Percentiles rank a stretch among this genome's conserved stretches.
Conservation (phyloP, 495 filamentous ascomycete genomes). For the Clohesyomyces aquaticus region DNA sequence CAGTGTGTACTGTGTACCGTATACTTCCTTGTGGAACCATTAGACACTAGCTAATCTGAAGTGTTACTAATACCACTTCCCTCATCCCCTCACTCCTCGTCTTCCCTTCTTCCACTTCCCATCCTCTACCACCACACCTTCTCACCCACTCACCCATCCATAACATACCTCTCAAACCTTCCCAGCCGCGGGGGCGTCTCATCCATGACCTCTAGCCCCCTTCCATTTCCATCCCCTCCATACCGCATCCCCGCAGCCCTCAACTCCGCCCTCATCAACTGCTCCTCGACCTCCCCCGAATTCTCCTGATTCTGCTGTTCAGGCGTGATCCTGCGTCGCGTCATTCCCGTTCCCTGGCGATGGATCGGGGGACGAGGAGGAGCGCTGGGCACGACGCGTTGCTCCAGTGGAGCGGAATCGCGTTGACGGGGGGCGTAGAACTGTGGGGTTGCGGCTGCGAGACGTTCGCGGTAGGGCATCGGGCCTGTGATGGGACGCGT, state of each 20-base stretch:
- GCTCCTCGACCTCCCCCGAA: slow-evolving; percentile 26
- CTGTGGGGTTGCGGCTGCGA: not conserved
- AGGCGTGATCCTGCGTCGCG: slow-evolving; percentile 14
- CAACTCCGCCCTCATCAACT: slow-evolving; percentile 32
- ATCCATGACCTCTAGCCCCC: slow-evolving; percentile 35
- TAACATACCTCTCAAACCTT: slow-evolving; percentile 35
- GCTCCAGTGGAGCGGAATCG: not conserved
- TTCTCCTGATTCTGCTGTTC: slow-evolving; percentile 38
- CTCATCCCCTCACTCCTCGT: no score
- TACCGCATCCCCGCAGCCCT: slow-evolving; percentile 18
- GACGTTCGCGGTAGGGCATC: not conserved
- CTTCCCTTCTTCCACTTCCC: no score
- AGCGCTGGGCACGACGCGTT: not conserved
- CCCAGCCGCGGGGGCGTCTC: slow-evolving; percentile 40
- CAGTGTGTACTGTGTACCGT: not conserved
- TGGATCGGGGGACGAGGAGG: not conserved
- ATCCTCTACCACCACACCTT: no score
- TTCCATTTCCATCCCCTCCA: slow-evolving; percentile 13
- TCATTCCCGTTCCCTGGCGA: not conserved
- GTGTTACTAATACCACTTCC: no score
- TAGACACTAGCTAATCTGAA: no score
- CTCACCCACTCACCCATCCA: slow-evolving; percentile 7
- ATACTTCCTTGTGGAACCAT: no score
- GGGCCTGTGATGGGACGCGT: not conserved
- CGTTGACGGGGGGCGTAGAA: not conserved